A percentile compares a stretch with the other conserved stretches of the same genome.
Conservation (phyloP, 1,284 basidiomycete genomes). For the Ustilago bromivora region DNA sequence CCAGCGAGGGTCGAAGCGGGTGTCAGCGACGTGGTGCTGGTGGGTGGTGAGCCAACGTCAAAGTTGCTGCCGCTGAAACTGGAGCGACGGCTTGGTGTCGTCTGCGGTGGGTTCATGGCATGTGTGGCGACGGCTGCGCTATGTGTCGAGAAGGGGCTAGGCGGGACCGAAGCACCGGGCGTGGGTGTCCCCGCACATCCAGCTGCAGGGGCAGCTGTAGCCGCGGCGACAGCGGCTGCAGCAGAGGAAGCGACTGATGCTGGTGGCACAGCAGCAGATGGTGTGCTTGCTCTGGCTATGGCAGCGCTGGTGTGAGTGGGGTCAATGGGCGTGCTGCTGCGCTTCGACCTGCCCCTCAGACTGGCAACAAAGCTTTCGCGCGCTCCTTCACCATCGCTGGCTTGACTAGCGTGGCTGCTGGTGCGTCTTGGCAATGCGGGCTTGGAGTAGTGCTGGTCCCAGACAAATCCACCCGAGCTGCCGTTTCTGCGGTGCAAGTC, state of each 20-base stretch:
- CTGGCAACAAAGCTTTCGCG: constrained; percentile 54
- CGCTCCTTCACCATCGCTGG: constrained; percentile 56
- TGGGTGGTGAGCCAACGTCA: constrained; percentile 61
- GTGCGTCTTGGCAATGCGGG: constrained; percentile 57
- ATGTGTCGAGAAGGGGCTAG: constrained; percentile 49
- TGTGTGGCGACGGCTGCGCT: constrained; percentile 40
- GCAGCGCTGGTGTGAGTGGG: constrained; percentile 26
- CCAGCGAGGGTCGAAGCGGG: constrained; percentile 35
- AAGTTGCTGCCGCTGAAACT: constrained; percentile 66
- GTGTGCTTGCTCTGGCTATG: constrained; percentile 37
- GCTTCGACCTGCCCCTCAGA: constrained; percentile 51
- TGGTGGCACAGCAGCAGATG: constrained; percentile 26
- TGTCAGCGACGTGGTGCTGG: constrained; percentile 60
- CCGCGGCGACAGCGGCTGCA: constrained; percentile 3
- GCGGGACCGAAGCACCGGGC: constrained; percentile 47
- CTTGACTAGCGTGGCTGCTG: constrained; percentile 61
- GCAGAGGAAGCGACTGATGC: constrained; percentile 27
- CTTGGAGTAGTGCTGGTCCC: constrained; percentile 55
- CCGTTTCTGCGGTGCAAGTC: constrained; percentile 57
- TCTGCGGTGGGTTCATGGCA: constrained; percentile 65
- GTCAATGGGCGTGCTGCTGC: constrained; percentile 61
- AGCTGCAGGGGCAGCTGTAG: constrained; percentile 12
- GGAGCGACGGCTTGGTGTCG: constrained; percentile 59
- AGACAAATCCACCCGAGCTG: constrained; percentile 55
- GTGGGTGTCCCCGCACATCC: constrained; percentile 53